Conservation (phyloP, 2,329 filamentous ascomycete species). For the Laburnicola sp. region DNA sequence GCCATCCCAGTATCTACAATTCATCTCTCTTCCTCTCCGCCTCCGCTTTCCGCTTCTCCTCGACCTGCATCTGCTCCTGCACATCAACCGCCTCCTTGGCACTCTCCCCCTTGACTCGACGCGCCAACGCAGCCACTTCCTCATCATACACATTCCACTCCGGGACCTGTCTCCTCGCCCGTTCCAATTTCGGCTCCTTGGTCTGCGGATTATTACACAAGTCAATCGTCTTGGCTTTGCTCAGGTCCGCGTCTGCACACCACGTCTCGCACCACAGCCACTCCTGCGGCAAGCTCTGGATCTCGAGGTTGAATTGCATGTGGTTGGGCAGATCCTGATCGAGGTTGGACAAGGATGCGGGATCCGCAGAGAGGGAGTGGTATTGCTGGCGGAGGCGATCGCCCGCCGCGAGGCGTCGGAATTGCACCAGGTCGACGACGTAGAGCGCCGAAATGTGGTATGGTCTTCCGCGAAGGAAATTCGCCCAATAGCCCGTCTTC, state of each 20-base stretch:
- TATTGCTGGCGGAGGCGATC: conserved; percentile 93
- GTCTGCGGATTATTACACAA: conserved; percentile 97
- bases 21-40: conserved; percentile 33
- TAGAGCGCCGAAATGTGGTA: conserved; percentile 98
- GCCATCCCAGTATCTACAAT: conserved; percentile 20
- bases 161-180: conserved; percentile 87
- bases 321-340: conserved; percentile 98
- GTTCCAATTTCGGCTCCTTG: conserved; percentile 95
- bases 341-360: conserved; percentile 79
- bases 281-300: conserved; percentile 86
- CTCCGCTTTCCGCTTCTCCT: conserved; percentile 33
- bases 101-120: conserved; percentile 37
- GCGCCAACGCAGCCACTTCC: conserved; percentile 71
- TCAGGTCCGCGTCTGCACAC: conserved; percentile 82
- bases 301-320: conserved; percentile 92
- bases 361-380: conserved; percentile 88
- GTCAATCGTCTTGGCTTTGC: conserved; percentile 85
- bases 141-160: conserved; percentile 97
- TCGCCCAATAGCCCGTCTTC: conserved; percentile 99
- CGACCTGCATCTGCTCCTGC: conserved; percentile 27
- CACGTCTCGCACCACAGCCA: conserved; percentile 99
- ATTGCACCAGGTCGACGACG: conserved; percentile 87
- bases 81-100: conserved; percentile 26
- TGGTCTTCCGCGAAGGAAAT: conserved; percentile 80
- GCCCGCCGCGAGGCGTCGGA: conserved; percentile 88